Evolutionary conservation across 2,329 filamentous ascomycete species (phyloP), one percentile per base, ranked within the genome.

Genomic region (Epichloe scottii): DNA sequence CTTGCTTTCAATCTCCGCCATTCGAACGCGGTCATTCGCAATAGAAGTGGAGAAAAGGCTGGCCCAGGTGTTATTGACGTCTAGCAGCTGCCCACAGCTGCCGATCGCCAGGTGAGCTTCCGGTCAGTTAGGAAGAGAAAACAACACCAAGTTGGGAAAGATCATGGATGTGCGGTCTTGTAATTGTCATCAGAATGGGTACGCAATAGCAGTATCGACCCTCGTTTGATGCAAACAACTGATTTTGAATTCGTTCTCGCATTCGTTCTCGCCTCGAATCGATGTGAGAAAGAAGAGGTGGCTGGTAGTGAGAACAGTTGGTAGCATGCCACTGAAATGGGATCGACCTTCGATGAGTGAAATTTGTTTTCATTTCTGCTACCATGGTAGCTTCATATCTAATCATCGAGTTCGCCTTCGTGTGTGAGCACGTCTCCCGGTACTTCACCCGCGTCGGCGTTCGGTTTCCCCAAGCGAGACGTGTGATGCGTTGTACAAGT

Each of bases 281-380:
- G 17, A 17, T 11, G n/a, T 34, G 15, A 8, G 17, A 21, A 19
- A 17, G 8, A 11, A 33, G 5, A 7, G 34, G 3, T 38, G 14
- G 15, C 34, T 38, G 14, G 10, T 38, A 8, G 12, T 39, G 17
- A 23, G 15, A 30, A 35, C 8, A 19, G 15, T 47, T 17, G 19
- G 35, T 37, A 39, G 46, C 21, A 39, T 33, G n/a, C 46, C 26
- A 49, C 26, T 33, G 14, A 17, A 39, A 17, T 26, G 35, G 21
- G 10, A 17, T 46, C 21, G 21, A 49, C 17, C 19, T 19, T 19
- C 21, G 33, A 30, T 17, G 34, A 17, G 21, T 23, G 15, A 45
- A 38, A 47, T 3, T 43, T 44, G 37, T 33, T 45, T 49, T 42
- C 37, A 49, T 52, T 52, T 44, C 51, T 49, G 46, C 42, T 49